These are phyloP conservation scores for Pugionium dolabratum DNA, from an alignment of 345 rosid species.

Conservation along the genomic window DNA sequence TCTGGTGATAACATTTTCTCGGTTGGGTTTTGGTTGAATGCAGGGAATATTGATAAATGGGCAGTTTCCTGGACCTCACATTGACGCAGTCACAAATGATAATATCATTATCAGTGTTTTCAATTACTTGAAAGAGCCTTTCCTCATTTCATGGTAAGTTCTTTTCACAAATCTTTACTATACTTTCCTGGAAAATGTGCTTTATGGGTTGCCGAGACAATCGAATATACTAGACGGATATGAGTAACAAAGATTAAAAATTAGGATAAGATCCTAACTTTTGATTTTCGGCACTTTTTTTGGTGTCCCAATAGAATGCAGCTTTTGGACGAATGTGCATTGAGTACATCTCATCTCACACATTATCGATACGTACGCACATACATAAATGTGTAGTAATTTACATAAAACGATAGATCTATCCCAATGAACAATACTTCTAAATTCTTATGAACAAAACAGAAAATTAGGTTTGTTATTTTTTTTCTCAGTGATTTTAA, in stretches of 20 bases:
- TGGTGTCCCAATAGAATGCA: not conserved
- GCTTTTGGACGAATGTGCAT: constrained; percentile 27
- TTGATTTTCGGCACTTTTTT: not conserved
- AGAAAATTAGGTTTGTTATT: not conserved
- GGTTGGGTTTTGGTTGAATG: constrained; percentile 22
- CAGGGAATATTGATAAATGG: constrained; percentile 93
- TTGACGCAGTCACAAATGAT: constrained; percentile 79
- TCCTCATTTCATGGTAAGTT: constrained; percentile 87
- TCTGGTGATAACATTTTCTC: constrained; percentile 21
- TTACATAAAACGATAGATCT: not conserved
- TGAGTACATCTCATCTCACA: constrained; percentile 1
- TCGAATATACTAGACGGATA: constrained; percentile 20
- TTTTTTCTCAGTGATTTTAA: not conserved
- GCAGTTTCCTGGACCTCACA: constrained; percentile 90
- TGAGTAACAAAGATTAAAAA: not conserved
- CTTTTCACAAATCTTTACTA: not conserved
- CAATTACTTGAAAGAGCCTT: constrained; percentile 89
- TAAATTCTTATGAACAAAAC: not conserved
- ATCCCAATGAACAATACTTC: not conserved
- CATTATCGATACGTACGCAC: not conserved
- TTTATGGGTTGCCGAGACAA: not conserved
- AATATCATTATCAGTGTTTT: constrained; percentile 80
- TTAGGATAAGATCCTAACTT: constrained; percentile 24
- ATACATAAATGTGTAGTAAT: not conserved
- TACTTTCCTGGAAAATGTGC: not conserved